Base-by-base conservation (phyloP, 257 asterid genomes). In the Solanum corneliomulleri region DNA sequence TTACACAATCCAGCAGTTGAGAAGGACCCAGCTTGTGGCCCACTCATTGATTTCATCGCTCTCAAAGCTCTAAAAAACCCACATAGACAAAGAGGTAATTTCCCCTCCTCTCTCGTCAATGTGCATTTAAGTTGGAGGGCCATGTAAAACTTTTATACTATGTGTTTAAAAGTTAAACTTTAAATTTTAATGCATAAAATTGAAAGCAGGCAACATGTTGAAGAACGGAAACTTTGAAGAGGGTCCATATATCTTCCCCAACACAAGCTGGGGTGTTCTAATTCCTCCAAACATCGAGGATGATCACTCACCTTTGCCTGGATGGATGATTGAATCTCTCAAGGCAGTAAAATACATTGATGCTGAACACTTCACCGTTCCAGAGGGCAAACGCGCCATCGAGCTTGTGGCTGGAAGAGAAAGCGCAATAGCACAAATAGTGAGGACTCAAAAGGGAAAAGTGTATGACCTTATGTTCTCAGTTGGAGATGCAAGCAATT, bases 161-260 rank as follows among this genome's bases (percentile, higher is more conserved):
- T 31, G 27, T 15, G 60, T 39, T 21, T 64, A 37, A 23, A 45
- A 31, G 81, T 39, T 29, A 20, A 11, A 41, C 39, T n/a, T 25
- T 21, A 69, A 71, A 68, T 69, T 6, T 60, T 56, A 31, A 11
- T 37, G 11, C 15, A 29, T 78, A 71, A 9, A 33, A 25, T 37
- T 37, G 85, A 21, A 15, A 86, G 86, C 85, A 95, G 98, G 97
- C 18, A 95, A 93, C 92, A 85, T 94, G 91, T 85, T 96, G 91
- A 96, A 95, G 89, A 95, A 96, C 80, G 99, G 99, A 0, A 91
- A 95, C 87, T 95, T 96, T 52, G 99, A 96, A 88, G 95, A 92
- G 83, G 99, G 98, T 45, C 98, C 99, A 21, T 96, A 95, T 58
- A 92, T 96, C 60, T 93, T 95, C 81, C 93, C 94, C 6, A 91